phyloP scores from a whole-genome alignment of 2,329 filamentous ascomycete genomes.

The Metarhizium album region DNA sequence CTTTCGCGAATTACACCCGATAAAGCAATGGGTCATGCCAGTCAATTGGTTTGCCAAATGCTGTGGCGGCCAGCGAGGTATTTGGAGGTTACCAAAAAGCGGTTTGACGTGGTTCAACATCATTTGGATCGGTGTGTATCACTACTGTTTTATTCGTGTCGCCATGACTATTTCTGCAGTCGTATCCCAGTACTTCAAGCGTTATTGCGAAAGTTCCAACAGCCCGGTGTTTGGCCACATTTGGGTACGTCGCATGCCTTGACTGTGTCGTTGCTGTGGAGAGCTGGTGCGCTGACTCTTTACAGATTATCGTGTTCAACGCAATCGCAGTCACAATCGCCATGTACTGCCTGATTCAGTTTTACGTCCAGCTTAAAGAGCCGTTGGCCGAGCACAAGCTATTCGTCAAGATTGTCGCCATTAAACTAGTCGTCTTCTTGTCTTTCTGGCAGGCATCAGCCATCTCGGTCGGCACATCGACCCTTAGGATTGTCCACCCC shows the following conservation, averaged over 20 bases:
- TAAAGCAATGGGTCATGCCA: conserved; percentile 66
- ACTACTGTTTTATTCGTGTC: conserved; percentile 75
- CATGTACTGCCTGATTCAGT: conserved; percentile 84
- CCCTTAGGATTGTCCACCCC: conserved; percentile 50
- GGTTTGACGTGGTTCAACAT: conserved; percentile 88
- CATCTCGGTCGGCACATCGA: conserved; percentile 42
- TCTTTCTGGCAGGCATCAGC: conserved; percentile 70
- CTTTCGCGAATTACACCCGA: conserved; percentile 56
- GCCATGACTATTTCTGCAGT: conserved; percentile 72
- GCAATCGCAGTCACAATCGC: conserved; percentile 64
- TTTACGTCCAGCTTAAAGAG: conserved; percentile 65
- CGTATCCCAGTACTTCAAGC: conserved; percentile 54
- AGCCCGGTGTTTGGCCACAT: conserved; percentile 72
- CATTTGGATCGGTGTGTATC: conserved; percentile 72
- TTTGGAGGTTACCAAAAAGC: conserved; percentile 64
- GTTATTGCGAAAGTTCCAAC: conserved; percentile 71
- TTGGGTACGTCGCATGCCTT: conserved; percentile 49
- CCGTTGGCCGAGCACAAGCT: conserved; percentile 60
- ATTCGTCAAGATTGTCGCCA: conserved; percentile 72
- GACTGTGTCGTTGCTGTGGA: background rate
- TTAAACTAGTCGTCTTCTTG: conserved; percentile 86
- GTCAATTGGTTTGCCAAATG: conserved; percentile 59
- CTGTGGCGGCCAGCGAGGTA: conserved; percentile 57
- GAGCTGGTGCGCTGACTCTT: conserved; percentile 1
- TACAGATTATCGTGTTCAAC: conserved; percentile 55